Base-by-base conservation (phyloP, 1,284 basidiomycete species). In the Calocybe gambosa region DNA sequence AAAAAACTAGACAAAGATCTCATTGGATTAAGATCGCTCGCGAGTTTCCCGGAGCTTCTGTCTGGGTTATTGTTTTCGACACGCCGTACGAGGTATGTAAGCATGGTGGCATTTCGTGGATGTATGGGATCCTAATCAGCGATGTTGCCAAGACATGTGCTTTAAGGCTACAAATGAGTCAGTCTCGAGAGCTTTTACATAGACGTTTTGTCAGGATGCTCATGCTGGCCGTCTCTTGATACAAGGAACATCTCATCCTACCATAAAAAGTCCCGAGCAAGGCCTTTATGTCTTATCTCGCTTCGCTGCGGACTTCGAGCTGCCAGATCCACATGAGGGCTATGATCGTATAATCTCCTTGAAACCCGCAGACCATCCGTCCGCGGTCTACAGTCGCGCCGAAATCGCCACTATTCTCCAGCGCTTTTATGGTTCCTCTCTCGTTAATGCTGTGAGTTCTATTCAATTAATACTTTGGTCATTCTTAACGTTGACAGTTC, bases 51-150 rank as follows among this genome's bases (percentile, higher is more conserved):
- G 74, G 70, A 50, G 80, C 75, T 50, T 61, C 64, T 44, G 66
- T 80, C 45, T 85, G 81, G 75, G 75, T 85, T 63, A 74, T 88
- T 64, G 76, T 83, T 52, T 84, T 86, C 55, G 78, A 85, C 58
- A 83, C 77, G 5, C 81, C 82, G 49, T 81, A 82, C 62, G 71
- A 83, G 62, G 85, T 86, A 56, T 68, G 31, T 45, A 42, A 49
- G 36, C 31, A 39, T 47, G 46, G 33, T 39, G 9, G 26, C 31
- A 5, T 9, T 37, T 49, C 42, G 33, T 39, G 39, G 47, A 29
- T 42, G 21, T 42, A 23, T 15, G 13, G 19, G 16, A 48, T 55
- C 52, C 50, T 61, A 51, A 61, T 53, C 43, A 55, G 54, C 50
- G 51, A 42, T 50, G 50, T 20, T 26, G 9, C 20, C 50, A 9